Evolutionary conservation across 495 filamentous ascomycete genomes (phyloP), one percentile per base, ranked within the genome.

Genomic region (Penicillium samsonianum): DNA sequence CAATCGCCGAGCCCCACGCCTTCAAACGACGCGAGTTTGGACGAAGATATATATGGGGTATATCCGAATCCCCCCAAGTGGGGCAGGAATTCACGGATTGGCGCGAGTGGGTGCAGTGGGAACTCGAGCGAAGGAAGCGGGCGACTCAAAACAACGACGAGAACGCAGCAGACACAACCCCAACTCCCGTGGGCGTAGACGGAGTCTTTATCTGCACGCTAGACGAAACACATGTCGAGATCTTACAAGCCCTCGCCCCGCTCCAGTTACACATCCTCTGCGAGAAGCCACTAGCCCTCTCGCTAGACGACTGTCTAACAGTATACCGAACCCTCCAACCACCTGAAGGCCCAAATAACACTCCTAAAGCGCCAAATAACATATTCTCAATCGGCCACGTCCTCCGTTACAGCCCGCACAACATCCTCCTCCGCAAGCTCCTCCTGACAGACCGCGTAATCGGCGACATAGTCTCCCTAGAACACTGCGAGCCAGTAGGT

Each of bases 401-500:
- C 17, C 77, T 94, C 45, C 84, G 89, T 31, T 97, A 97, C 69
- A 91, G 85, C 57, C 92, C 92, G 19, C 92, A 96, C 71, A 98
- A 98, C 66, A 88, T 90, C 62, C 69, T 90, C 26, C 81, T 98
- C 9, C 83, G 91, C 50, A 85, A 87, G 59, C 78, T 98, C 3
- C 77, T 97, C 4, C 78, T 91, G 4, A 77, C 86, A 58, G 84
- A 93, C 44, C 64, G 65, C 9, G 68, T 73, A 0, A 85, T 98
- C 65, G 94, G 94, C n/a, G 92, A 96, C 28, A 77, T 96, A 9
- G 72, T 96, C 20, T 90, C 87, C 12, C 77, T 98, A 35, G 90
- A 93, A 58, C 94, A 98, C 67, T 91, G 88, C 1, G 95, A 98
- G 70, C 94, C 94, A 0, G 87, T 98, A 1, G 94, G 94, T 3